phyloP scores from a whole-genome alignment of 2,329 filamentous ascomycete species.

The Basipetospora sp. region DNA sequence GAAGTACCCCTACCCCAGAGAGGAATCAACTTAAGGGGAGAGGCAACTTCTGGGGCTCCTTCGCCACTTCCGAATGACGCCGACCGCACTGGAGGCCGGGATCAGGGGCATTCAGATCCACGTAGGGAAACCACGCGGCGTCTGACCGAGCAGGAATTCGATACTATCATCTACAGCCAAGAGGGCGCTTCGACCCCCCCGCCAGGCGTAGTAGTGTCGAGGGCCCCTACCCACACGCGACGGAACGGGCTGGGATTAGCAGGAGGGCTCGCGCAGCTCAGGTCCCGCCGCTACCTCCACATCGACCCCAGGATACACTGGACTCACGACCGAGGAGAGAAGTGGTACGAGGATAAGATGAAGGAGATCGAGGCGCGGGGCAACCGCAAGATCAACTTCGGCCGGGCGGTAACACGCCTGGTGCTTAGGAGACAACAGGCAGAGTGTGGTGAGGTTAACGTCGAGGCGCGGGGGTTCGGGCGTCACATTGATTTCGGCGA shows the following conservation, averaged over 20 bases:
- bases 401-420: conserved; percentile 26
- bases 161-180: conserved; percentile 3
- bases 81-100: too few species aligned
- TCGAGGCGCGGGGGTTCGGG: conserved; percentile 14
- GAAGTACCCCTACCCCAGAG: not conserved
- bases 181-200: not conserved
- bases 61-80: too few species aligned
- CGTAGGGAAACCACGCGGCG: not conserved
- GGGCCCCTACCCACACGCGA: not conserved
- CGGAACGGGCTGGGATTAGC: not conserved
- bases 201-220: not conserved
- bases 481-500: conserved; percentile 22
- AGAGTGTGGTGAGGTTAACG: conserved; percentile 8
- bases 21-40: not conserved
- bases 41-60: too few species aligned
- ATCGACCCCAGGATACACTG: conserved; percentile 38
- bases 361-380: conserved; percentile 34
- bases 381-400: conserved; percentile 35
- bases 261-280: not conserved
- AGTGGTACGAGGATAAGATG: conserved; percentile 33
- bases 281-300: not conserved
- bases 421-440: conserved; percentile 16
- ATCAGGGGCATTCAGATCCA: not conserved
- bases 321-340: conserved; percentile 25
- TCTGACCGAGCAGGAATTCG: conserved; percentile 1